phyloP scores from a whole-genome alignment of 202 grass and related monocot species.

The Zizania palustris region DNA sequence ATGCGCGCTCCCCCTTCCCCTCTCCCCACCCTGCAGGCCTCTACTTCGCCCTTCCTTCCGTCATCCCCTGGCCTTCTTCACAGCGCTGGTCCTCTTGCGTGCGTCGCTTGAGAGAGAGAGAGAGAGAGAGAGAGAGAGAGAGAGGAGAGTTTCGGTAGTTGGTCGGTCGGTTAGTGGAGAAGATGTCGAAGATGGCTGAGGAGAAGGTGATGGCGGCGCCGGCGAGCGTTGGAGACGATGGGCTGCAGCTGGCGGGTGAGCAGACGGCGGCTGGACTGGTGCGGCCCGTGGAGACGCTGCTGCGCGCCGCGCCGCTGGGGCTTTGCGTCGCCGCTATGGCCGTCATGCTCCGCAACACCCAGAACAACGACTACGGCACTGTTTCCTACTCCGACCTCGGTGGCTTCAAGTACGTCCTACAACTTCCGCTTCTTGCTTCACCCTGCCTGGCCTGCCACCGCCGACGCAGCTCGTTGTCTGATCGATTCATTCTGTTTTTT shows the following conservation, averaged over 20 bases:
- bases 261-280: slow-evolving; percentile 5
- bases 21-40: background rate
- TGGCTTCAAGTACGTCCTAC: slow-evolving; percentile 64
- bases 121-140: too few species aligned
- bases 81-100: too few species aligned
- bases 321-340: slow-evolving; percentile 80
- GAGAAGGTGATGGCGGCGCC: slow-evolving; percentile 40
- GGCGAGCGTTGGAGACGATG: slow-evolving; percentile 8
- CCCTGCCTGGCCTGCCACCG: background rate
- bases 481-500: background rate
- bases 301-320: slow-evolving; percentile 68
- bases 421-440: background rate
- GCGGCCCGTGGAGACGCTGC: slow-evolving; percentile 65
- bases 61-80: too few species aligned
- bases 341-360: slow-evolving; percentile 75
- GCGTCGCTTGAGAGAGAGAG: too few species aligned
- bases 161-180: background rate
- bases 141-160: background rate
- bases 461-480: background rate
- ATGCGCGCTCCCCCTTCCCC: background rate
- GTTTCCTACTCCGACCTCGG: slow-evolving; percentile 85
- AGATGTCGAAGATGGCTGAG: slow-evolving; percentile 63
- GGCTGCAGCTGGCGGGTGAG: background rate
- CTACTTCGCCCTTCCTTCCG: background rate
- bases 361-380: slow-evolving; percentile 77